Evolutionary conservation across 2,329 filamentous ascomycete genomes (phyloP).

Genomic region (Kalmusia sp.): DNA sequence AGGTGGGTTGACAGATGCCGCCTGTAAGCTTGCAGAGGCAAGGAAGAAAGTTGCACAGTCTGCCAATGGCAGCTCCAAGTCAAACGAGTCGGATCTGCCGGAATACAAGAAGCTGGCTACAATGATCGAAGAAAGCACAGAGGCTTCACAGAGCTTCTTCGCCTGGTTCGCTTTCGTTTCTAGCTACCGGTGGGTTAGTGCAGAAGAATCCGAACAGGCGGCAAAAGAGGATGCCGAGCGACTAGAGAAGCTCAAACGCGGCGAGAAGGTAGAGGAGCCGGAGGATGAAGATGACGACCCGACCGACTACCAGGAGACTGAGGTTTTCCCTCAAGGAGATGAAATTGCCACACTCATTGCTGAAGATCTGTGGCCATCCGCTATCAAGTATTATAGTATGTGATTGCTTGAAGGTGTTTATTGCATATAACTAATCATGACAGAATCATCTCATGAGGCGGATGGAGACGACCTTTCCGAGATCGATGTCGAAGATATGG

Average conservation of each 20-base stretch:
- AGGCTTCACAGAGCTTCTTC: conserved; percentile 81
- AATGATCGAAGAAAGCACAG: conserved; percentile 63
- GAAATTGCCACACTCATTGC: conserved; percentile 80
- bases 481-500: conserved; percentile 69
- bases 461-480: conserved; percentile 72
- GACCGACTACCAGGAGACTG: conserved; percentile 72
- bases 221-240: conserved; percentile 66
- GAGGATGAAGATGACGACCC: conserved; percentile 55
- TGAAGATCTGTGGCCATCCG: conserved; percentile 88
- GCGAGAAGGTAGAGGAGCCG: conserved; percentile 47
- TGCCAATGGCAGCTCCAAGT: conserved; percentile 35
- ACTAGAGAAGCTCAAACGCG: conserved; percentile 54
- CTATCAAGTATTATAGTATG: conserved; percentile 91
- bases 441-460: conserved; percentile 67
- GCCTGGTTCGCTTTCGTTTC: conserved; percentile 80
- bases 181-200: conserved; percentile 70
- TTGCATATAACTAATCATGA: conserved; percentile 44
- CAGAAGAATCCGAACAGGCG: conserved; percentile 73
- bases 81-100: conserved; percentile 61
- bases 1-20: conserved; percentile 77
- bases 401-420: conserved; percentile 24
- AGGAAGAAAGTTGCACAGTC: conserved; percentile 48
- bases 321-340: conserved; percentile 89
- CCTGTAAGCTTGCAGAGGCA: conserved; percentile 72
- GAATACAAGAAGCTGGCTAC: conserved; percentile 63